Evolutionary conservation across 1,139 yeast species (phyloP), one percentile per base, ranked within the genome.

Genomic region (Blastobotrys raffinosifermentans): DNA sequence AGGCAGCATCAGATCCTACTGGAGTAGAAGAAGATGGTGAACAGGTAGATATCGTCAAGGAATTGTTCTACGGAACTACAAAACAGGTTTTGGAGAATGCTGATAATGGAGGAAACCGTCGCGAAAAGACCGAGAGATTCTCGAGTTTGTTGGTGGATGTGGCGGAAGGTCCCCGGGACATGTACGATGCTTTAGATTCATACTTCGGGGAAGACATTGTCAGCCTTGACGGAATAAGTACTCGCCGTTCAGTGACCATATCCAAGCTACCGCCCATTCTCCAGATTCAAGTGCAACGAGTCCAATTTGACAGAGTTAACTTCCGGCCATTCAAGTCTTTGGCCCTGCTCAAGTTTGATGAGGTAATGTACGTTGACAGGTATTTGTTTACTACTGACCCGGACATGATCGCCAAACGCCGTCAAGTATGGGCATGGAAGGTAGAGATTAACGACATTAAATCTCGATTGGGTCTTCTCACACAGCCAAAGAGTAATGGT

Each of bases 281-380:
- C 35, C 98, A 91, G 57, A 75, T 91, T 35, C 98, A 91, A 56
- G 85, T 91, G 3, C 97, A 89, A 60, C 71, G 98, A 53, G 97
- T 89, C 1, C 82, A 86, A 57, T 91, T 82, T 60, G 96, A 91
- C 56, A 70, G 89, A 33, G 81, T 71, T 40, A 63, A 73, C 23
- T 70, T 79, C 37, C 72, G 79, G 60, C 86, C 95, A 0, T 85
- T 85, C 53, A 91, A 91, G 55, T 80, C 89, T 1, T 71, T 76
- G 32, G 87, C 83, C 40, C 93, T 89, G 4, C 70, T 91, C 38
- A 89, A 89, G 3, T 86, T 87, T 51, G 75, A 78, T 26, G 86
- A 85, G 36, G 75, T 69, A 11, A 65, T 91, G 10, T 89, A 82
- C 56, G 73, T 91, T 70, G 98, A 91, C 62, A 70, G 96, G 44